Conservation (phyloP, 768 basidiomycete species). For the Sutorius australiensis region DNA sequence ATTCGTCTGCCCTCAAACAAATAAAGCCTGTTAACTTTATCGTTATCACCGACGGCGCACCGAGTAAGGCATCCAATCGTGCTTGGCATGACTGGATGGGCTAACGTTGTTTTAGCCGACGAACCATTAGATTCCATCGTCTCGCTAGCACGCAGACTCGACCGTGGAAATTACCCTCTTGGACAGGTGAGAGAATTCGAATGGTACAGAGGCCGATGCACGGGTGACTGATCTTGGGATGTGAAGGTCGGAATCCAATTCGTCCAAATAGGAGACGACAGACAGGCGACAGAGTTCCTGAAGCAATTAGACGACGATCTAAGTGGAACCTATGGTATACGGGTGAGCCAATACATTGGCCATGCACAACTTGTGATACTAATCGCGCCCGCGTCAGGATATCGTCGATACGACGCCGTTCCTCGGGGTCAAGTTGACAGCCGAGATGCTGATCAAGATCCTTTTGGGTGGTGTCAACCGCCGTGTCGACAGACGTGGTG, state of each 20-base stretch:
- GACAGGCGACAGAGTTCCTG: conserved; percentile 41
- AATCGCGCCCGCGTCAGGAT: conserved; percentile 38
- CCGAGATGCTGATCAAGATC: conserved; percentile 54
- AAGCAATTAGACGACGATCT: conserved; percentile 58
- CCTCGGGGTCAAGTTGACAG: conserved; percentile 38
- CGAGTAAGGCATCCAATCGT: conserved; percentile 38
- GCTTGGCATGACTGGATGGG: not conserved
- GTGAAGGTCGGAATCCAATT: conserved; percentile 64
- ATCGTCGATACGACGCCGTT: conserved; percentile 71
- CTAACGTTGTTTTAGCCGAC: conserved; percentile 38
- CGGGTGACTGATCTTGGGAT: conserved; percentile 2
- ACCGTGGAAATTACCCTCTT: conserved; percentile 47
- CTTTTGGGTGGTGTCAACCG: conserved; percentile 66
- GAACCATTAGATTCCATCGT: conserved; percentile 49
- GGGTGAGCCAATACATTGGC: conserved; percentile 32
- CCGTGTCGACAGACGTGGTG: conserved; percentile 39
- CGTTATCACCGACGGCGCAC: conserved; percentile 60
- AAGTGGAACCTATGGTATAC: conserved; percentile 36
- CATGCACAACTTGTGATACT: not conserved
- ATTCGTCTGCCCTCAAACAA: conserved; percentile 21
- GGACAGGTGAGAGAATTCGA: conserved; percentile 40
- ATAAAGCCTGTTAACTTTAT: conserved; percentile 59
- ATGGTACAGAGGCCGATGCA: too few species aligned
- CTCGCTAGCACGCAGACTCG: conserved; percentile 46
- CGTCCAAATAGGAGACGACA: conserved; percentile 59